Evolutionary conservation across 495 filamentous ascomycete species (phyloP), one percentile per base, ranked within the genome.

Genomic region (Podospora pseudoanserina): DNA sequence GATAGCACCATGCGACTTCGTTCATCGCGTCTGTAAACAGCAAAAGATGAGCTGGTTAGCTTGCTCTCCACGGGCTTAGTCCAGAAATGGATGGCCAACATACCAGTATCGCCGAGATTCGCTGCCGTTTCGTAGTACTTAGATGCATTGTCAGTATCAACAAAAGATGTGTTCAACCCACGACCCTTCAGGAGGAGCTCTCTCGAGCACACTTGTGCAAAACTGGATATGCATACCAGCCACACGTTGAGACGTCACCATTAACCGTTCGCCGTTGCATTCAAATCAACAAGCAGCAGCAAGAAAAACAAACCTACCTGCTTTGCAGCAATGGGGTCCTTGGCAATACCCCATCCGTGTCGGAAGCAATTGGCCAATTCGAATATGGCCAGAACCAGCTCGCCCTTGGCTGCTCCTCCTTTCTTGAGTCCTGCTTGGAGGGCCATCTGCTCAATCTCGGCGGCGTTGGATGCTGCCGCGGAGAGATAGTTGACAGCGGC

Each of bases 71-170:
- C 57, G 34, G 32, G 65, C 39, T 16, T 44, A 34, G 20, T 44
- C 32, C 32, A 26, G 23, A 34, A 5, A 60, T 61, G 32, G 32
- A 16, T 53, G 34, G 66, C 20, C 20, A 30, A 73, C 80, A 66
- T 78, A 87, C 85, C 85, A 54, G 91, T 91, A 79, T 99, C 95
- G 59, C 94, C 94, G 66, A 99, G 79, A 71, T 98, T 97, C 55
- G 95, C 95, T 26, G 95, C 95, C 30, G 93, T 97, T 79, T 98
- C 93, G 80, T 97, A 98, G 78, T 97, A 98, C 83, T 95, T 87
- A 49, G 1, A 49, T 49, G 39, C 39, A 49, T 49, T 13, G 39
- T 49, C 15, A 49, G 39, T 49, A 49, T 49, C 77, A 49, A 65
- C 18, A 53, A 67, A 67, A 49, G 39, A 49, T 49, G 39, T 49